Conservation (phyloP, 2,329 filamentous ascomycete species). For the Colletotrichum sp. region DNA sequence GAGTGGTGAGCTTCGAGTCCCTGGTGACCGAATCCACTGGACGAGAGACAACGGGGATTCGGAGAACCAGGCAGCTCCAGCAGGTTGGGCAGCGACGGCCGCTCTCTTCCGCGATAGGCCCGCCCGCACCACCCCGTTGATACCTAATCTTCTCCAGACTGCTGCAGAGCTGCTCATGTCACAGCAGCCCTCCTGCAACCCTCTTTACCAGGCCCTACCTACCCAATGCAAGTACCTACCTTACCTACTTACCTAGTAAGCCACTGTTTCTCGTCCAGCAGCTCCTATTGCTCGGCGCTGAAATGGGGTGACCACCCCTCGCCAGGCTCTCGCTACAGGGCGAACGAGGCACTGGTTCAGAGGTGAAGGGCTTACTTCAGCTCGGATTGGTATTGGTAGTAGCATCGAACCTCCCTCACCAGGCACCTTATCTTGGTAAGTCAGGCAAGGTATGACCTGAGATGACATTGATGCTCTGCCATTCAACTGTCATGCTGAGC, state of each 20-base stretch:
- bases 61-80: neutral
- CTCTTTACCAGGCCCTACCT: neutral
- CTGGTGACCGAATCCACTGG: conserved; percentile 15
- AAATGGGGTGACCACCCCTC: conserved; percentile 5
- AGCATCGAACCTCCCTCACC: neutral
- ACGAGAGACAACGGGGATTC: neutral
- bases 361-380: neutral
- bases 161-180: neutral
- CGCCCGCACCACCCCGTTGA: neutral
- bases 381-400: neutral
- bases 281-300: conserved; percentile 15
- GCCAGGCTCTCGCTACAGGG: neutral
- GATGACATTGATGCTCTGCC: neutral
- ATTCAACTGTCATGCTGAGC: neutral
- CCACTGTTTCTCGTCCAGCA: conserved; percentile 18
- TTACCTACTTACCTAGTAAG: neutral
- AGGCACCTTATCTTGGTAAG: neutral
- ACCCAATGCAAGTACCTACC: neutral
- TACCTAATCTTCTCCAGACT: conserved; percentile 5
- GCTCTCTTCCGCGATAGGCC: conserved; percentile 12
- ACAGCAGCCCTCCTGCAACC: conserved; percentile 1
- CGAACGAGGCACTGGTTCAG: neutral
- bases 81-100: conserved; percentile 25
- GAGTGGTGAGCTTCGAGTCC: conserved; percentile 2
- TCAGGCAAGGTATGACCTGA: neutral